Conservation (phyloP, 306 rosid species). For the Bauhinia variegata region DNA sequence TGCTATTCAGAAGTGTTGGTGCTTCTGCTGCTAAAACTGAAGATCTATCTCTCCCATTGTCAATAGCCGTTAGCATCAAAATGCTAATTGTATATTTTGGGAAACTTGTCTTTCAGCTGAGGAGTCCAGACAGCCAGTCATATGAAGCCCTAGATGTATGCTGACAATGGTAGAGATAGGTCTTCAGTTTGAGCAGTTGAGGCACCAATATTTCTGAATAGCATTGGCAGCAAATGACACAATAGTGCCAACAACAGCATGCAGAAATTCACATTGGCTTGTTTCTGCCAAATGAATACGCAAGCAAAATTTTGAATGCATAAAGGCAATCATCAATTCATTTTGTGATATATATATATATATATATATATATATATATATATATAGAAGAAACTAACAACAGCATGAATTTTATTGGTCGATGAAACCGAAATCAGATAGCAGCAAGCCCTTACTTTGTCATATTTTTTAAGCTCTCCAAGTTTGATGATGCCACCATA, state of each 20-base stretch:
- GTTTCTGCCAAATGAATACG: conserved; percentile 58
- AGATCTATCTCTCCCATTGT: conserved; percentile 56
- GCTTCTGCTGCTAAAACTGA: conserved; percentile 33
- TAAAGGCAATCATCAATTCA: conserved; percentile 11
- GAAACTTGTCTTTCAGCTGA: conserved; percentile 74
- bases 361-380: too few species aligned
- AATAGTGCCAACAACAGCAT: conserved; percentile 69
- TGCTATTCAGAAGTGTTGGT: conserved; percentile 57
- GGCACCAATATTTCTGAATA: conserved; percentile 52
- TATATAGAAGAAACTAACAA: too few species aligned
- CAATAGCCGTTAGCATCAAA: conserved; percentile 74
- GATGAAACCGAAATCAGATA: too few species aligned
- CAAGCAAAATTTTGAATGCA: background rate
- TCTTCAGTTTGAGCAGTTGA: conserved; percentile 33
- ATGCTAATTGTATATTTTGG: conserved; percentile 73
- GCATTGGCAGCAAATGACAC: conserved; percentile 82
- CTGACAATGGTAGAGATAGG: conserved; percentile 61
- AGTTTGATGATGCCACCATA: conserved; percentile 84
- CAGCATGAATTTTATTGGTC: too few species aligned
- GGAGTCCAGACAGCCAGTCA: conserved; percentile 77
- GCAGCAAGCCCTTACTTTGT: conserved; percentile 56
- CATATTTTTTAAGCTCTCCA: conserved; percentile 61
- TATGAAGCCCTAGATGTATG: conserved; percentile 75
- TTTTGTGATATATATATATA: background rate
- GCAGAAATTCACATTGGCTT: conserved; percentile 79